phyloP scores from a whole-genome alignment of 2,329 filamentous ascomycete species.

The Coniochaeta sp. region DNA sequence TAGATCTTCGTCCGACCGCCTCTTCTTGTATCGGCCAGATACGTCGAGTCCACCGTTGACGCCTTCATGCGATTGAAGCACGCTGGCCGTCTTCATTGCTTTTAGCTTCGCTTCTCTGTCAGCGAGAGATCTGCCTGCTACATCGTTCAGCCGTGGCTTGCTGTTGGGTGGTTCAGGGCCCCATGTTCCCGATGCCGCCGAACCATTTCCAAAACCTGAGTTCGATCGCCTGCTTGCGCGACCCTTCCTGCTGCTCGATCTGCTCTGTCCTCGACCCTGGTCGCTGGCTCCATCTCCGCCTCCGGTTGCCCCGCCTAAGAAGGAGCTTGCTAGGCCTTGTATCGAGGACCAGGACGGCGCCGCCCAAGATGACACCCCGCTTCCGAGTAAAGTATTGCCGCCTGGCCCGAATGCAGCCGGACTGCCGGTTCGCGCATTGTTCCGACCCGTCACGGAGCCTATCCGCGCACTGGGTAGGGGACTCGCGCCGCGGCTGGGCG shows the following conservation, averaged over 20 bases:
- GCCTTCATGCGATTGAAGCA: conserved; percentile 54
- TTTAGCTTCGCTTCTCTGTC: conserved; percentile 48
- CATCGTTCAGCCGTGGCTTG: conserved; percentile 34
- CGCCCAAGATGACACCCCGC: conserved; percentile 30
- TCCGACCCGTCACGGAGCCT: conserved; percentile 20
- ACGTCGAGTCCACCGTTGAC: conserved; percentile 52
- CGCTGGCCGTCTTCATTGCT: conserved; percentile 49
- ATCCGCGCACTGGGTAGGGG: conserved; percentile 39
- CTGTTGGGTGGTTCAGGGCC: conserved; percentile 39
- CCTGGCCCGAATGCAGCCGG: conserved; percentile 25
- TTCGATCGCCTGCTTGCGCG: conserved; percentile 19
- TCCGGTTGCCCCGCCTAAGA: conserved; percentile 26
- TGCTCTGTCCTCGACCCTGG: conserved; percentile 20
- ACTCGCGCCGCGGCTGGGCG: conserved; percentile 33
- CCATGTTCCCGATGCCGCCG: conserved; percentile 28
- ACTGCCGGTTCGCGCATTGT: conserved; percentile 12
- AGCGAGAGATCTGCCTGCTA: conserved; percentile 46
- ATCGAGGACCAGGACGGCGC: conserved; percentile 48
- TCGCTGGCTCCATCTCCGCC: conserved; percentile 16
- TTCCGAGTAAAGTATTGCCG: conserved; percentile 37
- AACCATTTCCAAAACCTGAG: background rate
- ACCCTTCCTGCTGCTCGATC: conserved; percentile 17
- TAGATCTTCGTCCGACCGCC: conserved; percentile 59
- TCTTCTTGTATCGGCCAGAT: conserved; percentile 52
- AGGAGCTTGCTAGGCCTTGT: conserved; percentile 44